Base-by-base conservation (phyloP, 345 rosid species). In the Gossypium anomalum region DNA sequence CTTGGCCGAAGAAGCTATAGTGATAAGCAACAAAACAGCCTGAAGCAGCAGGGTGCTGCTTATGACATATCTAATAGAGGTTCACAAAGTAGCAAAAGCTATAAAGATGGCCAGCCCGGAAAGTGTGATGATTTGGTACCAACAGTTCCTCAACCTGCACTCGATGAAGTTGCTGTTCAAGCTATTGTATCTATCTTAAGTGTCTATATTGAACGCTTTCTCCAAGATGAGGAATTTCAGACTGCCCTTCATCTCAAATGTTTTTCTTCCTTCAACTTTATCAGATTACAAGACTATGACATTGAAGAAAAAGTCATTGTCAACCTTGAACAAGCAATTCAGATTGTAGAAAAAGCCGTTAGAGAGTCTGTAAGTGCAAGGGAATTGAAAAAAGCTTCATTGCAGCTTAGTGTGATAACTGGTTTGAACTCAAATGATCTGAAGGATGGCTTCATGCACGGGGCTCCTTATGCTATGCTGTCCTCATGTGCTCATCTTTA, bases 401-500 rank as follows among this genome's bases (percentile, higher is more conserved):
- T 88, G 83, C 92, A 82, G 79, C 88, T 88, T 60, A 83, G 85
- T 41, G 66, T 88, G 77, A 85, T 90, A 44, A 80, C 89, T 2
- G 87, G 85, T 8, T 70, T 90, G 83, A 84, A 78, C 69, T 78
- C 84, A 16, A 78, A 79, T 73, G 84, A 86, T 38, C 53, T 74
- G 66, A 78, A 82, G 77, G 84, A 86, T 75, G 84, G 85, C 8
- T 84, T 75, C 45, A 83, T 87, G 34, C 75, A 77, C 34, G 90
- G 89, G 76, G 58, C 82, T 62, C 85, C 85, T 34, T 82, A 85
- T 76, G 80, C 81, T 11, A 79, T 80, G 82, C 53, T 86, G 79
- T 88, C 94, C 53, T 85, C 90, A 9, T 86, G 88, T 82, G 90
- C 90, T 70, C 90, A 86, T 71, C 81, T 86, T 52, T 90, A 86